These are phyloP conservation scores for Yamadazyma philogaea DNA, from an alignment of 805 yeast species.

Conservation along the genomic window DNA sequence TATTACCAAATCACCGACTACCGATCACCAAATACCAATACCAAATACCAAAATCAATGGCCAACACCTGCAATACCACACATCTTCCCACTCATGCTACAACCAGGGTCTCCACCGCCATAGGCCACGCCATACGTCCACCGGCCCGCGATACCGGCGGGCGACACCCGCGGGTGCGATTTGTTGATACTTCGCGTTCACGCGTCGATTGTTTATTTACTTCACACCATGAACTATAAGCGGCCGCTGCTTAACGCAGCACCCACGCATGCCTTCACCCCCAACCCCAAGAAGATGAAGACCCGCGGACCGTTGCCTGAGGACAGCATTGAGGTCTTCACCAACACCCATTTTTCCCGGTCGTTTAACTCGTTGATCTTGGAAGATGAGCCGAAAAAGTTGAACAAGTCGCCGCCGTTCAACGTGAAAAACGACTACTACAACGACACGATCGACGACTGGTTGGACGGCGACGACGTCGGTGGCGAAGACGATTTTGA, in stretches of 20 bases:
- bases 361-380: conserved; percentile 42
- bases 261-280: conserved; percentile 4
- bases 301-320: neutral
- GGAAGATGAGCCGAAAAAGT: conserved; percentile 28
- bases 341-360: conserved; percentile 39
- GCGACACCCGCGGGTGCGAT: neutral
- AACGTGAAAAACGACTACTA: conserved; percentile 32
- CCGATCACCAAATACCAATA: no score
- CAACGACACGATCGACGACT: conserved; percentile 22
- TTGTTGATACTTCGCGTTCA: neutral
- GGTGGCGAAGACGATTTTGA: neutral
- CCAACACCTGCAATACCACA: no score
- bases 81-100: no score
- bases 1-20: no score
- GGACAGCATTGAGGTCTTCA: conserved; percentile 26
- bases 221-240: conserved; percentile 15
- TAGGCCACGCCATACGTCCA: no score
- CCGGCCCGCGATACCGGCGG: no score
- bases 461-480: conserved; percentile 7
- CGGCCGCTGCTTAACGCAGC: conserved; percentile 26
- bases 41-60: no score
- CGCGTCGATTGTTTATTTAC: conserved; percentile 7
- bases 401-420: conserved; percentile 43
- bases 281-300: conserved; percentile 7
- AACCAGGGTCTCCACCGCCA: no score